These are phyloP conservation scores for Xylaria digitata DNA, from an alignment of 2,329 filamentous ascomycete genomes.

Conservation along the genomic window DNA sequence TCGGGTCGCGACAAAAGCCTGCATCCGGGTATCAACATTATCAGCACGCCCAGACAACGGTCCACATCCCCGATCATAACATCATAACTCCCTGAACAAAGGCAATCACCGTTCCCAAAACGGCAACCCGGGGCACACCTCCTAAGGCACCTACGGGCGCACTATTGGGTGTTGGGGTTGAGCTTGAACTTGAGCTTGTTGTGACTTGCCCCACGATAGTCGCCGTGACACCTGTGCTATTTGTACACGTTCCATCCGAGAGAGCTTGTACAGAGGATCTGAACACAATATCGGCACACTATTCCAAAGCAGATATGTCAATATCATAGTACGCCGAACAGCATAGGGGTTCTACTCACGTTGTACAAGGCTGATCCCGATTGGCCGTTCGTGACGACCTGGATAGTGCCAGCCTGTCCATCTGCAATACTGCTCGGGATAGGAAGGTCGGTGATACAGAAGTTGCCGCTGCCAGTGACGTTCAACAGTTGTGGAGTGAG, in stretches of 20 bases:
- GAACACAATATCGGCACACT: slow-evolving; percentile 82
- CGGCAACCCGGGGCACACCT: not conserved
- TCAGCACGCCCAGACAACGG: slow-evolving; percentile 4
- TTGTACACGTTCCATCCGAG: slow-evolving; percentile 64
- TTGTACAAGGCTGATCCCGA: slow-evolving; percentile 74
- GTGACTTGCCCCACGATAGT: slow-evolving; percentile 45
- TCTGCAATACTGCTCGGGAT: slow-evolving; percentile 65
- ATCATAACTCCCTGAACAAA: slow-evolving; percentile 17
- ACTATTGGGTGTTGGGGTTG: slow-evolving; percentile 24
- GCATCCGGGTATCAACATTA: slow-evolving; percentile 26
- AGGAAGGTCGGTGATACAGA: slow-evolving; percentile 72
- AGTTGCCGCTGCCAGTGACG: slow-evolving; percentile 69
- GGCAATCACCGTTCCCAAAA: slow-evolving; percentile 5
- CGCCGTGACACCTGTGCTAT: slow-evolving; percentile 65
- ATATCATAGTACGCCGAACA: not conserved
- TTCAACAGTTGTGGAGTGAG: slow-evolving; percentile 70
- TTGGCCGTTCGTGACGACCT: slow-evolving; percentile 73
- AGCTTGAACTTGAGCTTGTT: slow-evolving; percentile 9
- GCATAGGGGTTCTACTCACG: slow-evolving; percentile 52
- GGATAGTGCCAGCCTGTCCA: slow-evolving; percentile 73
- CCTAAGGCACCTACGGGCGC: not conserved
- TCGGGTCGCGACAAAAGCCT: not conserved
- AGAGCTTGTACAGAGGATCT: slow-evolving; percentile 61
- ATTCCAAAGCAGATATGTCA: slow-evolving; percentile 29
- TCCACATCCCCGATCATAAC: not conserved